phyloP scores from a whole-genome alignment of 2,329 filamentous ascomycete genomes.

The Epichloe sibirici region DNA sequence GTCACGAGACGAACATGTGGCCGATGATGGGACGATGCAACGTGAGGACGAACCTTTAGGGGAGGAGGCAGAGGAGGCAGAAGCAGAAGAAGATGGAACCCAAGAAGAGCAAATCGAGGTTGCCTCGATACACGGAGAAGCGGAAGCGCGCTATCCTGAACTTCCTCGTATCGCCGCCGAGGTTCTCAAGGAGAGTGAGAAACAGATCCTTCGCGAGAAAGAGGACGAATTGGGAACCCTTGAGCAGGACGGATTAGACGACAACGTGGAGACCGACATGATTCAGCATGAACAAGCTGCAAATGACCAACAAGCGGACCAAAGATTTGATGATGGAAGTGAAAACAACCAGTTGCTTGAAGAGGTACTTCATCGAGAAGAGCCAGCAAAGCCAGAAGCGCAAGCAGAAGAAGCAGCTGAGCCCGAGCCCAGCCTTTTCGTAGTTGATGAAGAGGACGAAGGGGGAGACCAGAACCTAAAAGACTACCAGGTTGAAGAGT shows the following conservation, averaged over 20 bases:
- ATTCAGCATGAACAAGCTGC: background rate
- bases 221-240: background rate
- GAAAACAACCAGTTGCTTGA: background rate
- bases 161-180: background rate
- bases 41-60: background rate
- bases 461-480: background rate
- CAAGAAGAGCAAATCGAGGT: background rate
- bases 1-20: background rate
- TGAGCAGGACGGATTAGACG: background rate
- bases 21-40: background rate
- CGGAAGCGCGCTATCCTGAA: background rate
- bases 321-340: background rate
- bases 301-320: background rate
- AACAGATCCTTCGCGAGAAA: background rate
- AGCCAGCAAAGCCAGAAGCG: background rate
- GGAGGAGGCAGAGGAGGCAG: background rate
- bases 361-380: background rate
- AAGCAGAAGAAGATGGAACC: background rate
- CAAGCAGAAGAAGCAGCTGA: background rate
- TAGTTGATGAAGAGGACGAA: background rate
- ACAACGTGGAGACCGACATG: no score
- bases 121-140: background rate
- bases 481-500: background rate
- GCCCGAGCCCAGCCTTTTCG: background rate
- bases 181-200: background rate